These are phyloP conservation scores for Dichotomopilus funicola DNA, from an alignment of 2,329 filamentous ascomycete species.

Conservation along the genomic window DNA sequence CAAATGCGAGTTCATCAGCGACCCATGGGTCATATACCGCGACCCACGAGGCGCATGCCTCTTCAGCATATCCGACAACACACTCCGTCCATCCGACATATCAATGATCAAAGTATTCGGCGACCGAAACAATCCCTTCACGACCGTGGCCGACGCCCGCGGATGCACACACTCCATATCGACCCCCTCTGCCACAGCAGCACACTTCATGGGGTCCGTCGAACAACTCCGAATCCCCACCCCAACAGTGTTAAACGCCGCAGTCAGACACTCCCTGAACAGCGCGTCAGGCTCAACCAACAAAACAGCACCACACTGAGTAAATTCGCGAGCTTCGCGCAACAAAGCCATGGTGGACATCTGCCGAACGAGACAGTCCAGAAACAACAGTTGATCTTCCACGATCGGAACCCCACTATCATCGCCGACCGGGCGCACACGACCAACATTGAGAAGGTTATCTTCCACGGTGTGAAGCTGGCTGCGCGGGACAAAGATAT, in stretches of 20 bases:
- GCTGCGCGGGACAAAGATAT: conserved; percentile 23
- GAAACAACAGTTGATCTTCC: conserved; percentile 19
- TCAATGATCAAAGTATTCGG: conserved; percentile 27
- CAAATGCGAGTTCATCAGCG: neutral
- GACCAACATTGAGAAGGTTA: no score
- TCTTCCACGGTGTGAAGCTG: conserved; percentile 17
- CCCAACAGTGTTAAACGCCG: conserved; percentile 16
- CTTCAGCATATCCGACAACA: conserved; percentile 25
- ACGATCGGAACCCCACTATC: neutral
- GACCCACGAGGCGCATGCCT: conserved; percentile 24
- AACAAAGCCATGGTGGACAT: conserved; percentile 16
- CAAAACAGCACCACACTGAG: conserved; percentile 19
- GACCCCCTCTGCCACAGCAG: conserved; percentile 1
- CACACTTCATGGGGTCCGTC: conserved; percentile 13
- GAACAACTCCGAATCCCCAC: conserved; percentile 21
- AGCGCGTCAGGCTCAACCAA: conserved; percentile 31
- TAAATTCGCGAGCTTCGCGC: conserved; percentile 16
- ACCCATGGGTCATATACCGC: conserved; percentile 22
- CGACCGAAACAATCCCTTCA: conserved; percentile 26
- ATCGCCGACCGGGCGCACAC: no score
- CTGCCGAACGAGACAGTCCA: conserved; percentile 19
- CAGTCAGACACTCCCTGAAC: conserved; percentile 25
- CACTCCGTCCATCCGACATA: conserved; percentile 26
- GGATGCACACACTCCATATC: conserved; percentile 24
- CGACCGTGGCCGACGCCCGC: conserved; percentile 22